Evolutionary conservation across 441 rosid genomes (phyloP), one percentile per base, ranked within the genome.

Genomic region (Theobroma grandiflorum): DNA sequence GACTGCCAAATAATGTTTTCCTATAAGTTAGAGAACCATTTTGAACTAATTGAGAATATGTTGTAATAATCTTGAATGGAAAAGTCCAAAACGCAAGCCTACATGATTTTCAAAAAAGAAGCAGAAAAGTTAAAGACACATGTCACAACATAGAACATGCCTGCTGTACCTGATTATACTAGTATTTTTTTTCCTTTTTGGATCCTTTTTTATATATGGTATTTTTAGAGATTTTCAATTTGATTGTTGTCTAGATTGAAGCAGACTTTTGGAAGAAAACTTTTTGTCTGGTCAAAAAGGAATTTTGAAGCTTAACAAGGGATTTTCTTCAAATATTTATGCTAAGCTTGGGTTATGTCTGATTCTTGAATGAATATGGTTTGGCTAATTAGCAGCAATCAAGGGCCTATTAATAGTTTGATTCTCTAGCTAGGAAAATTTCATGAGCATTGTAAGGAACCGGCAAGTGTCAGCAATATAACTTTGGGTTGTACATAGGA

Each of bases 321-420:
- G 6, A 3, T 37, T 31, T 22, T 22, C 10, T 26, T 26, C 65
- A 61, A 61, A 31, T 61, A 16, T 35, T 61, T 31, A 4, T 5
- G 5, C 66, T 62, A 63, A 63, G 42, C 67, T 63, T 63, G 4
- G 42, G 26, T 10, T 50, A 8, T 71, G 52, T 72, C 59, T 50
- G 4, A n/a, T 52, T 52, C 52, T 8, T 22, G 5, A 45, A 52
- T 53, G 63, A 18, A 35, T 18, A 9, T 35, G 16, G 31, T 9
- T 72, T 33, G 33, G 45, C 4, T 37, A 35, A 35, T 63, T 63
- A 35, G 20, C 4, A 35, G 10, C 20, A 14, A 33, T 35, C 15
- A 52, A 18, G 63, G n/a, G 4, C 63, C 4, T 35, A 53, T 35
- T 72, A 52, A 72, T 52, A 72, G 75, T 52, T 72, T 71, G n/a